Conservation (phyloP, 805 yeast genomes). For the Isabelozyma heimii region DNA sequence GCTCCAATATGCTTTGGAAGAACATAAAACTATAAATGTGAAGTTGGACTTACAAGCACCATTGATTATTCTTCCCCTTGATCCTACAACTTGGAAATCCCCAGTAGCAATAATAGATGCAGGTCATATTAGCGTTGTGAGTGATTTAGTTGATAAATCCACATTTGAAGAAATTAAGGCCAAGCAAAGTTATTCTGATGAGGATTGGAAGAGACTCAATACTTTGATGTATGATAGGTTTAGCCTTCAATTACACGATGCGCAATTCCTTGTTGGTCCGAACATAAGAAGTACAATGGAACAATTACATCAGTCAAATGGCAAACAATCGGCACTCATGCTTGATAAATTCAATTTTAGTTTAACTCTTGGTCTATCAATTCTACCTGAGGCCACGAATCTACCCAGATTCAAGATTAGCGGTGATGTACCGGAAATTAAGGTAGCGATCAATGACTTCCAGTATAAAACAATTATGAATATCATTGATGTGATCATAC, state of each 20-base stretch:
- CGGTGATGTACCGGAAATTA: conserved; percentile 73
- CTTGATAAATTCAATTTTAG: conserved; percentile 75
- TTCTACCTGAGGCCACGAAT: conserved; percentile 74
- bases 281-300: conserved; percentile 73
- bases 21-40: conserved; percentile 85
- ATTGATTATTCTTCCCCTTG: conserved; percentile 78
- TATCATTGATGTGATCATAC: conserved; percentile 67
- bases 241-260: conserved; percentile 71
- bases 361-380: conserved; percentile 75
- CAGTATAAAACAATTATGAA: conserved; percentile 89
- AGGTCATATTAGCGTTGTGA: conserved; percentile 83
- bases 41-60: conserved; percentile 94
- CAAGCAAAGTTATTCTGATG: conserved; percentile 53
- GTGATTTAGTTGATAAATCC: conserved; percentile 74
- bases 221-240: conserved; percentile 89
- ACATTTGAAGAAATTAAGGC: conserved; percentile 67
- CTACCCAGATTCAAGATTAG: conserved; percentile 71
- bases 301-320: conserved; percentile 52
- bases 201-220: conserved; percentile 75
- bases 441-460: conserved; percentile 75
- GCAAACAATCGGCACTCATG: conserved; percentile 52
- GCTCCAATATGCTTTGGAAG: conserved; percentile 87
- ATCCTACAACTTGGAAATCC: conserved; percentile 73
- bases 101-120: conserved; percentile 94
- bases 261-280: conserved; percentile 86